Evolutionary conservation across 805 yeast genomes (phyloP).

Genomic region (Candida ipomoeae): DNA sequence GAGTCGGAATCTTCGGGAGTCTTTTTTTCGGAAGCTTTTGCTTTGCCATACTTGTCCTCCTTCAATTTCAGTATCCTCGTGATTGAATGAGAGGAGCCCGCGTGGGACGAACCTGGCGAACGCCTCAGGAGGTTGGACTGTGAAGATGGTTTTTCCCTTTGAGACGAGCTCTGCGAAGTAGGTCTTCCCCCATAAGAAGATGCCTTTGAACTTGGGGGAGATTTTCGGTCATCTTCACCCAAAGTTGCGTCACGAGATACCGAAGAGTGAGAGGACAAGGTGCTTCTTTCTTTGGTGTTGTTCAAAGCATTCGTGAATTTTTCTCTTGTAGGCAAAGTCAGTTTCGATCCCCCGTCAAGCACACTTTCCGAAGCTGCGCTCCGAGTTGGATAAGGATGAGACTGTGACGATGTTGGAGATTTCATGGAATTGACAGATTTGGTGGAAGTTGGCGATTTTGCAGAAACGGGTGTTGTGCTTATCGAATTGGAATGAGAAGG

Average conservation of each 20-base stretch:
- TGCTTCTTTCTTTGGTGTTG: not conserved
- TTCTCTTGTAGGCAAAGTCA: not conserved
- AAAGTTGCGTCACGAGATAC: not conserved
- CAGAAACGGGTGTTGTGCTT: slow-evolving; percentile 1
- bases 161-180: not conserved
- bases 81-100: not conserved
- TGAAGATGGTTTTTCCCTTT: not conserved
- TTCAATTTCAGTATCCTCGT: not conserved
- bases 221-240: not conserved
- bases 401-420: not conserved
- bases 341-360: not conserved
- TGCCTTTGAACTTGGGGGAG: not conserved
- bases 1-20: not conserved
- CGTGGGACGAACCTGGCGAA: not conserved
- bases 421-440: not conserved
- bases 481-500: not conserved
- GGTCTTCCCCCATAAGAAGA: not conserved
- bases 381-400: not conserved
- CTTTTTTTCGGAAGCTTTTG: not conserved
- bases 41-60: not conserved
- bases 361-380: not conserved
- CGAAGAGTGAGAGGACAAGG: not conserved
- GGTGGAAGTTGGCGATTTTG: slow-evolving; percentile 3
- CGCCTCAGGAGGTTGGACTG: not conserved
- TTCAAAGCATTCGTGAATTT: not conserved